Evolutionary conservation across 805 yeast genomes (phyloP).

Genomic region (Saccharomycopsis malanga): DNA sequence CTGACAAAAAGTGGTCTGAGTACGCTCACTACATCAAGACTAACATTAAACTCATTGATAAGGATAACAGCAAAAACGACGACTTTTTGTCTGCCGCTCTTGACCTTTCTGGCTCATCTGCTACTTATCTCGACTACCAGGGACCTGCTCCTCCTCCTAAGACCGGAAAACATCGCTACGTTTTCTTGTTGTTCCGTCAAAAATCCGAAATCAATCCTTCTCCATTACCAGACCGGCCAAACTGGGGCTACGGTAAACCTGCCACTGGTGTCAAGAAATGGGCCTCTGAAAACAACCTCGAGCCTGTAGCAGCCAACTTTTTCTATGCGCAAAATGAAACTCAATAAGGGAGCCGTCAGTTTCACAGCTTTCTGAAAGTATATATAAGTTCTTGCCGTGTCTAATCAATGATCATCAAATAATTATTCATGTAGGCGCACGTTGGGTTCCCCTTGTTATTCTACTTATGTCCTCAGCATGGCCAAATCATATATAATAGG

Average conservation of each 20-base stretch:
- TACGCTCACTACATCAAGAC: slow-evolving; percentile 67
- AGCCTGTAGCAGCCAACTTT: slow-evolving; percentile 71
- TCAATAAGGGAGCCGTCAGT: too few species aligned
- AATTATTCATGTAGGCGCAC: too few species aligned
- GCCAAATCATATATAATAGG: too few species aligned
- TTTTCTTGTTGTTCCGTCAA: slow-evolving; percentile 69
- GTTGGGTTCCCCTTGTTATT: too few species aligned
- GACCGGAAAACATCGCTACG: slow-evolving; percentile 84
- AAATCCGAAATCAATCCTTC: slow-evolving; percentile 22
- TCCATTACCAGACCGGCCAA: slow-evolving; percentile 41
- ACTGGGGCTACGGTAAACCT: slow-evolving; percentile 84
- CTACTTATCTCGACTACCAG: slow-evolving; percentile 46
- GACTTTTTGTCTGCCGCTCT: slow-evolving; percentile 32
- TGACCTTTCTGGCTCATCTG: slow-evolving; percentile 28
- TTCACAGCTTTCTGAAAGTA: too few species aligned
- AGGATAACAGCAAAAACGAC: slow-evolving; percentile 23
- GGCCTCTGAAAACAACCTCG: slow-evolving; percentile 54
- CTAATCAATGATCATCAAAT: too few species aligned
- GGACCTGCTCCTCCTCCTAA: slow-evolving; percentile 91
- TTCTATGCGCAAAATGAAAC: slow-evolving; percentile 62
- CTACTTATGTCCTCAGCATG: too few species aligned
- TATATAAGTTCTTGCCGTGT: too few species aligned
- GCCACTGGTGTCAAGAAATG: slow-evolving; percentile 73
- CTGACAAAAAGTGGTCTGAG: slow-evolving; percentile 84
- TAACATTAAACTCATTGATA: slow-evolving; percentile 39